Evolutionary conservation across 2,329 filamentous ascomycete species (phyloP), one percentile per base, ranked within the genome.

Genomic region (Trichoderma aggressivum): DNA sequence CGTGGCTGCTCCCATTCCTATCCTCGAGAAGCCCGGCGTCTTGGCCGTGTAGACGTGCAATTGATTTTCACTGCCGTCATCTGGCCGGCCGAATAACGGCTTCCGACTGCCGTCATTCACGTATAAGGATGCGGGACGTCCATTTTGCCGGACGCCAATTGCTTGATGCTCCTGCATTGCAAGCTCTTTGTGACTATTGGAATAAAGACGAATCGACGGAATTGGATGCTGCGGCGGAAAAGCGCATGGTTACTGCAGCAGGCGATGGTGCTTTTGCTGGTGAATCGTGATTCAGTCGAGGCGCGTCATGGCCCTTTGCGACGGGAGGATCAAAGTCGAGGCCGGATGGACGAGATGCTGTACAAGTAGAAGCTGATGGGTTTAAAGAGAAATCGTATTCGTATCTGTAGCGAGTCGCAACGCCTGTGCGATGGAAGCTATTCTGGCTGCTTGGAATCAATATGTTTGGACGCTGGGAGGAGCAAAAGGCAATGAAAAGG

Each of bases 31-130:
- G 36, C 50, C 60, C 16, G 68, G 71, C 65, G 62, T 67, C 50
- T 28, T 64, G 7, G 32, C 59, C 26, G 59, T 53, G 53, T 68
- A 68, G 18, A 68, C 14, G 47, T 68, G 53, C 12, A 64, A 8
- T 12, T 36, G 63, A 59, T 61, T 61, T 60, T 72, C 68, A 63
- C 62, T 71, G 50, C 77, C 74, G 18, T 73, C 75, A 7, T 34
- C 60, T 14, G 59, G 24, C 39, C 75, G 70, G 73, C 71, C 76
- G 36, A 85, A 85, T 16, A 85, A 74, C 62, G 82, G 81, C 74
- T 80, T 82, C 47, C 82, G 78, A n/a, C 80, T 81, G 7, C 80
- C 79, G 64, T 81, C 79, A 74, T 80, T 82, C 65, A 84, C 82
- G 8, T 80, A 74, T 11, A 84, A 77, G 43, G 77, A 74, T 18